Conservation (phyloP, 2,329 filamentous ascomycete genomes). For the Aspergillus sp. region DNA sequence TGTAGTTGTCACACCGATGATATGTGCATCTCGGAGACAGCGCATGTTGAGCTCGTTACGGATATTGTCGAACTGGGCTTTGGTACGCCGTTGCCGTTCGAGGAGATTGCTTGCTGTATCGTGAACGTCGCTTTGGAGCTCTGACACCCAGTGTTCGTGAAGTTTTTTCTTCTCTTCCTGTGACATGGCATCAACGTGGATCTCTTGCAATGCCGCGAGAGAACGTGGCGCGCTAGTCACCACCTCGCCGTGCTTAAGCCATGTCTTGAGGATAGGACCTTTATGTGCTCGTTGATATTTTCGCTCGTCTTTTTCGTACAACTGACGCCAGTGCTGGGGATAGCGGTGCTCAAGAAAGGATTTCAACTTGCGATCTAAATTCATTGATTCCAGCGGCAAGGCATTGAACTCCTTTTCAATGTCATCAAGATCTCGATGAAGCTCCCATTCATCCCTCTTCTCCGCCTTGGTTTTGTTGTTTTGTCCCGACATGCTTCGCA, state of each 20-base stretch:
- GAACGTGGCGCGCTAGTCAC: constrained; percentile 2
- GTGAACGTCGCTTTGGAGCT: constrained; percentile 1
- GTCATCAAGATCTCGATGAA: constrained; percentile 9
- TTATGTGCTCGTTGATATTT: constrained; percentile 12
- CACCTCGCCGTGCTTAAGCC: constrained; percentile 12
- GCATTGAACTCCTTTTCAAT: constrained; percentile 7
- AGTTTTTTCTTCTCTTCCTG: constrained; percentile 18
- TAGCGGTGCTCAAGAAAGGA: constrained; percentile 12
- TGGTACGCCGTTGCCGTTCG: constrained; percentile 5
- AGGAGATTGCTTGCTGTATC: constrained; percentile 3
- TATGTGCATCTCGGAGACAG: constrained; percentile 33
- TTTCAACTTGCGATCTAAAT: constrained; percentile 6
- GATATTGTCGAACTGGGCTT: constrained; percentile 11
- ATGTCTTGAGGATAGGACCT: constrained; percentile 9
- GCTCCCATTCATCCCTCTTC: constrained; percentile 11
- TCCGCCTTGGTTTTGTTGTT: constrained; percentile 31
- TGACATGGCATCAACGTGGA: constrained; percentile 15
- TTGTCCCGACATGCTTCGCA: constrained; percentile 32
- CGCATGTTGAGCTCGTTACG: constrained; percentile 21
- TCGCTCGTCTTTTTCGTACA: constrained; percentile 15
- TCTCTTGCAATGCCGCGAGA: constrained; percentile 5
- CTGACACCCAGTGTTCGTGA: constrained; percentile 22
- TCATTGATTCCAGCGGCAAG: constrained; percentile 4
- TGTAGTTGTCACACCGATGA: constrained; percentile 50
- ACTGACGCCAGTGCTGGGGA: constrained; percentile 8